phyloP scores from a whole-genome alignment of 352 stramenopile genomes.

The Thraustotheca clavata region DNA sequence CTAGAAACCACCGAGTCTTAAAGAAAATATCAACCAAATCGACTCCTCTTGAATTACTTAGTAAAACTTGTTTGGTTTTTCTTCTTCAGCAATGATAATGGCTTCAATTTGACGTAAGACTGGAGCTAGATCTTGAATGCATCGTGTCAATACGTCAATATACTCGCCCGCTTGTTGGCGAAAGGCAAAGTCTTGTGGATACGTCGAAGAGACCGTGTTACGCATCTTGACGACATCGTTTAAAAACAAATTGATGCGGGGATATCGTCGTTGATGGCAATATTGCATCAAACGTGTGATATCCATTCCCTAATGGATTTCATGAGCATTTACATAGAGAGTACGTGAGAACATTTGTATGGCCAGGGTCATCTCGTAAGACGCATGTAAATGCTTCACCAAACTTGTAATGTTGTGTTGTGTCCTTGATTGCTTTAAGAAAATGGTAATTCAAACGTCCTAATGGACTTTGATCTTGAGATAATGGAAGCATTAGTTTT shows the following conservation, averaged over 20 bases:
- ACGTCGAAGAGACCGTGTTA: not conserved
- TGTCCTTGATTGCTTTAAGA: not conserved
- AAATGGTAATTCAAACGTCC: conserved; percentile 5
- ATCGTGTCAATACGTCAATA: not conserved
- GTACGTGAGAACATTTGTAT: not conserved
- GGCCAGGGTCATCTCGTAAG: not conserved
- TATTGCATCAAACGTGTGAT: not conserved
- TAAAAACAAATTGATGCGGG: not conserved
- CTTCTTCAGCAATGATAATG: not conserved
- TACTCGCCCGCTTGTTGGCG: not conserved
- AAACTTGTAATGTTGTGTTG: not conserved
- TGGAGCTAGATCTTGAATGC: not conserved
- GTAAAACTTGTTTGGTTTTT: not conserved
- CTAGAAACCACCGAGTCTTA: not conserved
- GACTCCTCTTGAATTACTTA: not conserved
- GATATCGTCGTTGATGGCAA: conserved; percentile 14
- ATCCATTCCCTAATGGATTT: conserved; percentile 8
- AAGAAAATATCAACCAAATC: not conserved
- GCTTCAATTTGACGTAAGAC: conserved; percentile 1
- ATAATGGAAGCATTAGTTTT: not conserved
- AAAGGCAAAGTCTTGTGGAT: conserved; percentile 1
- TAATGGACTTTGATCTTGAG: not conserved
- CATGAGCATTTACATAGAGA: not conserved
- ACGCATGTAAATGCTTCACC: not conserved
- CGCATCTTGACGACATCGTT: conserved; percentile 4